Base-by-base conservation (phyloP, 495 filamentous ascomycete species). In the Bathelium albidoporum region DNA sequence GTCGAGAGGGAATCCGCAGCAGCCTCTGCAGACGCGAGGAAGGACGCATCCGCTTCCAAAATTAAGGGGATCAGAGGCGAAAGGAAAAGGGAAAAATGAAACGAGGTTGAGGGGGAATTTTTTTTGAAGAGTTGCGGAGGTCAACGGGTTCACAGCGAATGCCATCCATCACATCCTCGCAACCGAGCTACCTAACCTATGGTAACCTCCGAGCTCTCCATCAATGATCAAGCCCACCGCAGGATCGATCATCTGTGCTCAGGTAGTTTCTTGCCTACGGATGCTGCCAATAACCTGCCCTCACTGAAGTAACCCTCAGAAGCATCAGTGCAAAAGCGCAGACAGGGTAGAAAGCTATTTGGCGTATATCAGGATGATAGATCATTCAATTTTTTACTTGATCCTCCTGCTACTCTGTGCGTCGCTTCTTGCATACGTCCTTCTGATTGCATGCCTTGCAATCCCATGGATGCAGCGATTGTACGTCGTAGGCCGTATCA, bases 401-500 rank as follows among this genome's bases (percentile, higher is more conserved):
- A 55, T 55, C 5, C 20, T 29, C 11, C 29, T 16, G 10, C 7
- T 55, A 29, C 22, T 63, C 18, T 70, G 63, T 53, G 62, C 61
- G n/a, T 16, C 55, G 22, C 20, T 71, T 34, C 59, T 65, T 14
- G 66, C 63, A 32, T 79, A 74, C 60, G 64, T 65, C 49, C 12
- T 78, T 1, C 68, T 73, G 29, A 78, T 87, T 32, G 65, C 83
- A 1, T 64, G 72, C 1, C 64, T 87, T 59, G 74, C 77, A 1
- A 79, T 77, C 60, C 76, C 82, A 14, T 80, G 72, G 69, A 73
- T 85, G 31, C 85, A 88, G 68, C 74, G 82, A 69, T 81, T 85
- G 85, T 86, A 75, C 74, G 82, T 67, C 39, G 58, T 24, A 39
- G 24, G 36, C 29, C 22, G n/a, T 65, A 36, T 60, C 55, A 43